Conservation (phyloP, 768 basidiomycete species). For the Russula brevipes region DNA sequence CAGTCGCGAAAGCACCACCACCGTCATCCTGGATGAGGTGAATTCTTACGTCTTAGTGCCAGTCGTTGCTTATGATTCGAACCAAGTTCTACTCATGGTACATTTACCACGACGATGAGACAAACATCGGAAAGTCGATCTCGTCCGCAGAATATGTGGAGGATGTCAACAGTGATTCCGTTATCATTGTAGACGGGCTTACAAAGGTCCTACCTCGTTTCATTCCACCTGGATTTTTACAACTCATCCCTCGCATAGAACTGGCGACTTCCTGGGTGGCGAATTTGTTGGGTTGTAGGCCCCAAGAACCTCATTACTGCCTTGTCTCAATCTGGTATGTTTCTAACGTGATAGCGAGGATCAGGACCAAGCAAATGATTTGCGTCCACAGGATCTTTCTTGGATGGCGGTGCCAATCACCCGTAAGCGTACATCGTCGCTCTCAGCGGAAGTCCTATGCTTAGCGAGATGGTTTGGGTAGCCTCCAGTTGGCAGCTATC, state of each 20-base stretch:
- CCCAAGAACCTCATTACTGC: slow-evolving; percentile 86
- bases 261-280: slow-evolving; percentile 93
- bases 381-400: slow-evolving; percentile 60
- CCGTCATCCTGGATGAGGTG: slow-evolving; percentile 81
- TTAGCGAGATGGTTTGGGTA: slow-evolving; percentile 29
- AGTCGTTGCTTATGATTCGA: slow-evolving; percentile 3
- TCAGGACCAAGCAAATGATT: neutral
- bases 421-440: slow-evolving; percentile 48
- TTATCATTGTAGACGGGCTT: slow-evolving; percentile 85
- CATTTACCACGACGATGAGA: slow-evolving; percentile 75
- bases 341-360: neutral
- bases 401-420: slow-evolving; percentile 93
- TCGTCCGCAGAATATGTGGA: slow-evolving; percentile 82
- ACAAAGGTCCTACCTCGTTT: slow-evolving; percentile 58
- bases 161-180: slow-evolving; percentile 81
- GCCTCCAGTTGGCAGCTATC: slow-evolving; percentile 84
- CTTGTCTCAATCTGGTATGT: slow-evolving; percentile 77
- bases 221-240: slow-evolving; percentile 1
- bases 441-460: neutral
- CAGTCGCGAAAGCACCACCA: slow-evolving; percentile 64
- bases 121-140: slow-evolving; percentile 70
- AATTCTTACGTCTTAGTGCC: slow-evolving; percentile 3
- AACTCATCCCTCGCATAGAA: slow-evolving; percentile 49
- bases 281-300: slow-evolving; percentile 89
- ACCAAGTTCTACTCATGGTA: slow-evolving; percentile 91